A percentile compares a stretch with the other conserved stretches of the same genome.
Evolutionary conservation across 441 rosid genomes (phyloP).

Genomic region (Gossypium trilobum): DNA sequence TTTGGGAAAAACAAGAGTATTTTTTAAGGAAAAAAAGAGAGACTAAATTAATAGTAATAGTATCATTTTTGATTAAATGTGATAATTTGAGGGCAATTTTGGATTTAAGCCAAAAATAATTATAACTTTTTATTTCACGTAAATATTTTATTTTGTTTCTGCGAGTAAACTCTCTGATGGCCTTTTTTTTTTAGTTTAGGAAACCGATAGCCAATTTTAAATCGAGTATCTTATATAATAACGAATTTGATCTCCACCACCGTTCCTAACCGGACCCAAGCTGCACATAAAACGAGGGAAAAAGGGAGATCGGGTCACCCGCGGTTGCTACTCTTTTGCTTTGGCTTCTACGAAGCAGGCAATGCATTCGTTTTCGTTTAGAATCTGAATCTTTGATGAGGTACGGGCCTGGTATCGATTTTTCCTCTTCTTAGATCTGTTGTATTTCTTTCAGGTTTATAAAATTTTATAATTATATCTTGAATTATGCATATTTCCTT

Average conservation of each 20-base stretch:
- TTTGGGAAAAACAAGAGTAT: too few relatives aligned
- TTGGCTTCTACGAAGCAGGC: background rate
- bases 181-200: background rate
- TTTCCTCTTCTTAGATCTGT: background rate
- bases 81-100: too few relatives aligned
- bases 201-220: background rate
- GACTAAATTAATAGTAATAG: too few relatives aligned
- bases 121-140: background rate
- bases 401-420: background rate
- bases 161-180: background rate
- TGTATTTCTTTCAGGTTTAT: background rate
- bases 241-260: background rate
- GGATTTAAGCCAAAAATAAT: too few relatives aligned
- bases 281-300: background rate
- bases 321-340: background rate
- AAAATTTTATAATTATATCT: background rate
- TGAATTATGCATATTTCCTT: background rate
- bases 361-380: background rate
- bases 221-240: background rate
- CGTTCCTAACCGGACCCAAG: background rate
- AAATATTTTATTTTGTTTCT: background rate
- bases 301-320: background rate
- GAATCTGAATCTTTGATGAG: background rate
- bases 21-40: too few relatives aligned
- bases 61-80: too few relatives aligned